Percentiles rank a stretch among this genome's conserved stretches.
Conservation (phyloP, 1,284 basidiomycete species). For the Tilletia indica region DNA sequence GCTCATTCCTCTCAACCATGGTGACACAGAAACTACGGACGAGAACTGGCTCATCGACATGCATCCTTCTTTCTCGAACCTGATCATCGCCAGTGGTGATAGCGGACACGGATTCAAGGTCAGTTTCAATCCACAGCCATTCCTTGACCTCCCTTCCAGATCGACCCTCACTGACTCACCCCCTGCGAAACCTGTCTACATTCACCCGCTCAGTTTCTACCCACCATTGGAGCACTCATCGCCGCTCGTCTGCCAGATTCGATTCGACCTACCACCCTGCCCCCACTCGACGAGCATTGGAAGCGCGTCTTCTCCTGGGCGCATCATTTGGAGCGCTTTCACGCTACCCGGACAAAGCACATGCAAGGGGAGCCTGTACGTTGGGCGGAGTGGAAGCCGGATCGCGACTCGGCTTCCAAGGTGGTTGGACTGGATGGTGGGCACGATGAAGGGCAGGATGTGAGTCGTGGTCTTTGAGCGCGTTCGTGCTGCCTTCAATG, state of each 20-base stretch:
- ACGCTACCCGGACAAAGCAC: conserved; percentile 6
- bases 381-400: neutral
- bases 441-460: neutral
- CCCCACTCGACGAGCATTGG: conserved; percentile 23
- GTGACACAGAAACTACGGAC: conserved; percentile 56
- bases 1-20: too few relatives aligned
- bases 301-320: conserved; percentile 29
- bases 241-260: conserved; percentile 63
- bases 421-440: neutral
- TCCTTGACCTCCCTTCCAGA: neutral
- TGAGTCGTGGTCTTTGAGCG: neutral
- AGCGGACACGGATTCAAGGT: conserved; percentile 59
- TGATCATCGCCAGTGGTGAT: conserved; percentile 59
- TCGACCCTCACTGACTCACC: neutral
- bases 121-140: neutral
- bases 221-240: conserved; percentile 74
- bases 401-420: neutral
- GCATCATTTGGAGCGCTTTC: conserved; percentile 27
- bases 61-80: conserved; percentile 56
- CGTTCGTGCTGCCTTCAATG: too few relatives aligned
- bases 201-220: conserved; percentile 65
- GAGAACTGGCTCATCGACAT: conserved; percentile 60
- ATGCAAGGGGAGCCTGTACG: neutral
- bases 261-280: neutral
- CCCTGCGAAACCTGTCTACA: neutral